phyloP scores from a whole-genome alignment of 106 monocot species.

The Cymbidium sinense region DNA sequence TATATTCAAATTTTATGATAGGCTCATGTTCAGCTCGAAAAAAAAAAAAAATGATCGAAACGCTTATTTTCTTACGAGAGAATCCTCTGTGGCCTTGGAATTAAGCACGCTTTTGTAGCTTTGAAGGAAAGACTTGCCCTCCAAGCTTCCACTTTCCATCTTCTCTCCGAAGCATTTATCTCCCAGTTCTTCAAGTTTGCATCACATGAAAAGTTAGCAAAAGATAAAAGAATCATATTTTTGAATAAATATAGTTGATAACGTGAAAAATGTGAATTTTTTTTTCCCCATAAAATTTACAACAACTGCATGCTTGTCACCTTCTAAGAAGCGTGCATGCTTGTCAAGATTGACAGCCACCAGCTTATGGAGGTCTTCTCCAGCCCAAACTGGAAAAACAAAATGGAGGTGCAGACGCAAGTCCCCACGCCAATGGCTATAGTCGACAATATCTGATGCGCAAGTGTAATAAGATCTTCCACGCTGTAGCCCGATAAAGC shows the following conservation, averaged over 20 bases:
- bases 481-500: conserved; percentile 64
- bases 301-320: conserved; percentile 6
- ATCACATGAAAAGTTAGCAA: not conserved
- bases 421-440: conserved; percentile 48
- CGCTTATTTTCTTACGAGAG: conserved; percentile 22
- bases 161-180: conserved; percentile 28
- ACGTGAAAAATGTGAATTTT: not conserved
- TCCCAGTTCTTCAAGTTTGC: conserved; percentile 30
- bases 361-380: conserved; percentile 49
- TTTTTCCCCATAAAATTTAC: not conserved
- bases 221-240: not conserved
- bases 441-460: conserved; percentile 50
- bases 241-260: not conserved
- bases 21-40: too few relatives aligned
- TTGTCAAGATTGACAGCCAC: conserved; percentile 44
- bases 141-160: conserved; percentile 7
- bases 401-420: conserved; percentile 42
- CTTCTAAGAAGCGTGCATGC: conserved; percentile 52
- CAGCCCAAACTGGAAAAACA: conserved; percentile 61
- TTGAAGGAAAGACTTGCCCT: conserved; percentile 27
- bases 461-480: conserved; percentile 42
- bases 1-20: too few relatives aligned
- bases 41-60: too few relatives aligned
- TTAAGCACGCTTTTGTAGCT: conserved; percentile 54
- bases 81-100: conserved; percentile 52